Conservation (phyloP, 371 early-diverging fungal species). For the Batrachochytrium dendrobatidis region DNA sequence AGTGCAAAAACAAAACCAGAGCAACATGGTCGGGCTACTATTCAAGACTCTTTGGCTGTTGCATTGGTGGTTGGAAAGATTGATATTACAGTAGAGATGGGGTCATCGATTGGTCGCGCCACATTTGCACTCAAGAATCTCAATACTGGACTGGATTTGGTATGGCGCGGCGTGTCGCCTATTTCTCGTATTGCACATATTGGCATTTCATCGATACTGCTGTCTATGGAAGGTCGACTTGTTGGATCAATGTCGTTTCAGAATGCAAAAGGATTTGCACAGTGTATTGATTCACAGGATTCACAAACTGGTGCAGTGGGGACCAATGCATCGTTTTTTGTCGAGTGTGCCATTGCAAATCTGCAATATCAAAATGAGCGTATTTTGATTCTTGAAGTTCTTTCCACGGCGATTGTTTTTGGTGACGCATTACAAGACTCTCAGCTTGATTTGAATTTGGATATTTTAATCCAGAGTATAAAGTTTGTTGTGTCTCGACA, state of each 20-base stretch:
- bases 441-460: constrained; percentile 8
- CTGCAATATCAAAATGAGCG: constrained; percentile 66
- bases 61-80: constrained; percentile 44
- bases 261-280: constrained; percentile 11
- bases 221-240: constrained; percentile 51
- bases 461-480: constrained; percentile 26
- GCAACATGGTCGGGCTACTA: too few species aligned
- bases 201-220: constrained; percentile 31
- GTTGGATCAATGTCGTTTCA: constrained; percentile 44
- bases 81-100: constrained; percentile 57
- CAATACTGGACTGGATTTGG: neutral
- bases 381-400: constrained; percentile 45
- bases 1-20: too few species aligned
- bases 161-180: neutral
- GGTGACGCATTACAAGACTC: constrained; percentile 30
- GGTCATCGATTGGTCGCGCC: constrained; percentile 69
- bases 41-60: constrained; percentile 23
- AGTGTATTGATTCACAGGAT: constrained; percentile 5
- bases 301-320: neutral
- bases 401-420: constrained; percentile 30
- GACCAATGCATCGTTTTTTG: constrained; percentile 7
- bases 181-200: neutral
- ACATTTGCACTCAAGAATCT: constrained; percentile 9
- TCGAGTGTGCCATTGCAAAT: constrained; percentile 38
- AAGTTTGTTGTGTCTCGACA: constrained; percentile 47